phyloP scores from a whole-genome alignment of 176 grass and related monocot species.

The Triticum dicoccoides region DNA sequence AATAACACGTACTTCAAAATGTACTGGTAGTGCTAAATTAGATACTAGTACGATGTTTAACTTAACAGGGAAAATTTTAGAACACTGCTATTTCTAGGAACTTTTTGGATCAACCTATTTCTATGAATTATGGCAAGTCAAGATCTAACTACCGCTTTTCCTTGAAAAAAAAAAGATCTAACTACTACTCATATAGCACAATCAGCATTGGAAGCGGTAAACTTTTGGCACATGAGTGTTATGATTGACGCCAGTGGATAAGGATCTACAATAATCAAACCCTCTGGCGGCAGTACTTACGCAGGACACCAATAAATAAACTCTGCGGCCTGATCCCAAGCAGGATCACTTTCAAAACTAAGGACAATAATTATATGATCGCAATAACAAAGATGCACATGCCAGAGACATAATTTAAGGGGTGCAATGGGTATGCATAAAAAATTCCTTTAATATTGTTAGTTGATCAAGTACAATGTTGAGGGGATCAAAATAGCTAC shows the following conservation, averaged over 20 bases:
- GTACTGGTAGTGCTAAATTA: neutral
- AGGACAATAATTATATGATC: neutral
- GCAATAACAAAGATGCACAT: conserved; percentile 10
- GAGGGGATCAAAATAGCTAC: conserved; percentile 40
- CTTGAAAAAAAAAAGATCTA: neutral
- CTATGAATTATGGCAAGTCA: neutral
- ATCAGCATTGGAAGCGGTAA: conserved; percentile 23
- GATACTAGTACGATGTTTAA: neutral
- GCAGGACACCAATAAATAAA: conserved; percentile 35
- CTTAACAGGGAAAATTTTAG: neutral
- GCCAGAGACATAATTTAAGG: conserved; percentile 18
- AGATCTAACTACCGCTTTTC: neutral
- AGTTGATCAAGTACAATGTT: conserved; percentile 51
- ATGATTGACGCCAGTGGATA: conserved; percentile 50
- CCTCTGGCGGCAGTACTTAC: conserved; percentile 11
- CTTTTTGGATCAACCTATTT: no score
- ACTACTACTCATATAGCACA: neutral
- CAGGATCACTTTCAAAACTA: conserved; percentile 18
- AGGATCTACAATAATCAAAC: conserved; percentile 46
- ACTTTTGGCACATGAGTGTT: conserved; percentile 44
- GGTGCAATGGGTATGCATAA: neutral
- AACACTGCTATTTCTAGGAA: neutral
- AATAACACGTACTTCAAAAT: neutral
- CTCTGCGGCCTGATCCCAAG: conserved; percentile 31
- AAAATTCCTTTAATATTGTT: conserved; percentile 37